Evolutionary conservation across 2,329 filamentous ascomycete species (phyloP).

Genomic region (Cladosporium austrohemisphaericum): DNA sequence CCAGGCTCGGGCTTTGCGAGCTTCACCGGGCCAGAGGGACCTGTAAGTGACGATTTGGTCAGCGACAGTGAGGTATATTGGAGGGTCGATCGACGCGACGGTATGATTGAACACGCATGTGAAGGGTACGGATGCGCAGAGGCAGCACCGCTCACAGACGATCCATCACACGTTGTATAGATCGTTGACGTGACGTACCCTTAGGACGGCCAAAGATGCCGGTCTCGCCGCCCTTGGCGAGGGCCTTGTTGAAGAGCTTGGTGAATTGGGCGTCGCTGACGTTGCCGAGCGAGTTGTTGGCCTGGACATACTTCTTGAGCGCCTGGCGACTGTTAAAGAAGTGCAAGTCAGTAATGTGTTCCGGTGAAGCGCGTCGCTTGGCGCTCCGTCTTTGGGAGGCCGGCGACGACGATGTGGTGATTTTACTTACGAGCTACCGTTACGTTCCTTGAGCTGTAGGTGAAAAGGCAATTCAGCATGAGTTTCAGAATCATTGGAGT

Average conservation of each 20-base stretch:
- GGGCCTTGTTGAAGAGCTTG: constrained; percentile 79
- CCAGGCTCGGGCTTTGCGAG: constrained; percentile 51
- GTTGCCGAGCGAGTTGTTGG: constrained; percentile 62
- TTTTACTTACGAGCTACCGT: constrained; percentile 36
- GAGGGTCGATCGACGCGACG: not conserved
- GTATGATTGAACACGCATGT: not conserved
- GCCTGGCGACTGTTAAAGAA: constrained; percentile 57
- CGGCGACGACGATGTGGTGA: not conserved
- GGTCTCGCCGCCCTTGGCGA: constrained; percentile 78
- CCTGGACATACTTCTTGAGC: constrained; percentile 70
- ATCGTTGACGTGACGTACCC: constrained; percentile 56
- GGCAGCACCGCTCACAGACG: not conserved
- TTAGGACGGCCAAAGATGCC: constrained; percentile 86
- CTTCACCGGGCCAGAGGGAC: constrained; percentile 86
- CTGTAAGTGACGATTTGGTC: constrained; percentile 41
- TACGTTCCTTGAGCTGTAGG: constrained; percentile 64
- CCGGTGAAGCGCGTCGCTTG: not conserved
- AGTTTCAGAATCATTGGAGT: constrained; percentile 19
- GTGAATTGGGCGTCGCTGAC: constrained; percentile 59
- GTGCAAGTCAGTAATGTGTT: not conserved
- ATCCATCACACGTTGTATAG: constrained; percentile 15
- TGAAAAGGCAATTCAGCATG: constrained; percentile 48
- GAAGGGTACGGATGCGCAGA: not conserved
- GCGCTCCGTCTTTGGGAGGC: not conserved
- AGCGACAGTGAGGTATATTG: constrained; percentile 17